These are phyloP conservation scores for Phenoliferia sp. DNA, from an alignment of 1,284 basidiomycete genomes.

Conservation along the genomic window DNA sequence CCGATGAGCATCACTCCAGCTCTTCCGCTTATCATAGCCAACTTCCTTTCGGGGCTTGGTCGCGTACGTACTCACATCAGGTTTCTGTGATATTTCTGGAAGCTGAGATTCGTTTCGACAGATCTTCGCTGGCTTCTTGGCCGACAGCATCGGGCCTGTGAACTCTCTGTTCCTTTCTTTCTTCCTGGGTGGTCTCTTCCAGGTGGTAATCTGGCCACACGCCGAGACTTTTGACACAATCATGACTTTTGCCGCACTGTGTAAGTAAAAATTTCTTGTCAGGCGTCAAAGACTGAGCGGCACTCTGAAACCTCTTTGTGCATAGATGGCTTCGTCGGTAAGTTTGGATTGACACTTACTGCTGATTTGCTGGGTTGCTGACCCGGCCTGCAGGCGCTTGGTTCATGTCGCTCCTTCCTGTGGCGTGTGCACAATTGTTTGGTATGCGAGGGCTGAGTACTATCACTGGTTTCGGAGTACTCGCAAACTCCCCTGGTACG, in stretches of 20 bases:
- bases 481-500: constrained; percentile 1
- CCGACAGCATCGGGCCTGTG: constrained; percentile 27
- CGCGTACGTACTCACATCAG: constrained; percentile 5
- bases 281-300: too few relatives aligned
- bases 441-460: constrained; percentile 29
- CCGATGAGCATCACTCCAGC: constrained; percentile 21
- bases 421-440: constrained; percentile 18
- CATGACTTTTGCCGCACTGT: constrained; percentile 14
- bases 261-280: constrained; percentile 15
- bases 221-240: constrained; percentile 17
- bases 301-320: too few relatives aligned
- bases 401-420: neutral
- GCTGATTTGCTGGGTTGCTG: neutral
- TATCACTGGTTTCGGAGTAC: constrained; percentile 26
- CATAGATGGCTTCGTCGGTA: neutral
- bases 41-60: constrained; percentile 23
- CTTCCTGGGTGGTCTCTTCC: constrained; percentile 20
- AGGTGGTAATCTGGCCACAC: constrained; percentile 26
- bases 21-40: constrained; percentile 26
- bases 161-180: constrained; percentile 28
- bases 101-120: too few relatives aligned
- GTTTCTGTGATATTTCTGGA: too few relatives aligned
- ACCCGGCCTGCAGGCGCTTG: neutral
- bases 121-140: constrained; percentile 23
- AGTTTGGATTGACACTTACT: constrained; percentile 15